phyloP scores from a whole-genome alignment of 2,329 filamentous ascomycete species.

The Colletotrichum limetticola region DNA sequence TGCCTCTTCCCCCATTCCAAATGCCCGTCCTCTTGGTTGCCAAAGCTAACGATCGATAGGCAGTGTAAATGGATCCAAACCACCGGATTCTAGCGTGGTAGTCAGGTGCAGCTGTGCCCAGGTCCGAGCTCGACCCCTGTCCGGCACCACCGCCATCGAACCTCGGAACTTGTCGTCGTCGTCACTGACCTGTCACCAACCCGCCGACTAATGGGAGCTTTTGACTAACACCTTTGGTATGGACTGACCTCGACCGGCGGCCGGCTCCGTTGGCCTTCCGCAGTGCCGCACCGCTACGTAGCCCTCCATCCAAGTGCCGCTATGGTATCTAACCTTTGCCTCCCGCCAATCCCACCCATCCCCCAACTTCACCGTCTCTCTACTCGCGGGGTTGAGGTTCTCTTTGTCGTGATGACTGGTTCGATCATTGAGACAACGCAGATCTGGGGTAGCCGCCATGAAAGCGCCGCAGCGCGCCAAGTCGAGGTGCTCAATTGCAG shows the following conservation, averaged over 20 bases:
- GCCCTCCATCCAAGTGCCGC: not conserved
- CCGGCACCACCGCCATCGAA: conserved; percentile 21
- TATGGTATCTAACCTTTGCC: not conserved
- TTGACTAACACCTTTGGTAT: not conserved
- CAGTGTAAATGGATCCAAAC: conserved; percentile 1
- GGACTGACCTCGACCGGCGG: not conserved
- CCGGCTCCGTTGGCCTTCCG: not conserved
- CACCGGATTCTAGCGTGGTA: conserved; percentile 26
- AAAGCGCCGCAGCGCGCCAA: conserved; percentile 7
- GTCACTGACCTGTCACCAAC: not conserved
- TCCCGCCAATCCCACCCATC: not conserved
- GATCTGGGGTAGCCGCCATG: conserved; percentile 24
- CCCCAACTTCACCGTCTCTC: not conserved
- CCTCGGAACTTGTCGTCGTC: conserved; percentile 10
- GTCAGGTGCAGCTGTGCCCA: conserved; percentile 4
- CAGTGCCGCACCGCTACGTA: not conserved
- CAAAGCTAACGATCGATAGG: not conserved
- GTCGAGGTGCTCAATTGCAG: not conserved
- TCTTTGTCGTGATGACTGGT: not conserved
- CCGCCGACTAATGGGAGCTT: not conserved
- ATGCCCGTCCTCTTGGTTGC: conserved; percentile 10
- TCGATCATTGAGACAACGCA: conserved; percentile 6
- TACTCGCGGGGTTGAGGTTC: conserved; percentile 9
- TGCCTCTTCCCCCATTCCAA: conserved; percentile 16
- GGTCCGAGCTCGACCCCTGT: conserved; percentile 8